Base-by-base conservation (phyloP, 2,329 filamentous ascomycete genomes). In the Cladophialophora chaetospira region DNA sequence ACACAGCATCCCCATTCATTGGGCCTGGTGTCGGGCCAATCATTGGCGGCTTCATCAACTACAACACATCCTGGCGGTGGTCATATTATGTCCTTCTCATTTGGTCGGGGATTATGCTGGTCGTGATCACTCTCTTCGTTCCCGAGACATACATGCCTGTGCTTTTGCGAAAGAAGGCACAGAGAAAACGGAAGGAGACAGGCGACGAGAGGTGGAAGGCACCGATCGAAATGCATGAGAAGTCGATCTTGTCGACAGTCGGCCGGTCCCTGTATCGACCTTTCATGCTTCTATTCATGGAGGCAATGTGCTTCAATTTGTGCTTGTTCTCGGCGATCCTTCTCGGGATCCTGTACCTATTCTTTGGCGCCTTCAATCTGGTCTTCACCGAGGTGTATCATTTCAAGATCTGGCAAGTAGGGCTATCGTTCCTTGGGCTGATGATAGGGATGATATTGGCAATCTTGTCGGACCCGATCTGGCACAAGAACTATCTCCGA, bases 71-170 rank as follows among this genome's bases (percentile, higher is more conserved):
- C 57, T 94, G 89, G 85, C 74, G 87, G 48, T 91, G 87, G 87
- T 88, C 85, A 0, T 89, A 91, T 72, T 94, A 89, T 66, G 78
- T 89, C 2, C 75, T 93, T 57, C 72, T 92, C 53, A 91, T 94
- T 53, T 92, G 88, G 88, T 79, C 83, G 4, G 80, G 77, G 25
- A 70, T 77, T 5, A 73, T 89, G 67, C 76, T 88, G 55, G 66
- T 79, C 3, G 73, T 82, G 58, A 85, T 94, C 54, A 69, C 84
- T 17, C 69, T 88, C 28, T 77, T 89, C 42, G 88, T 93, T 4
- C 89, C 89, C 5, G 89, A 95, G 74, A 94, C 89, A 3, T 94
- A 91, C 70, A 87, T 87, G 62, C 85, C 85, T 2, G 82, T 92
- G 15, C 72, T 91, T 42, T 77, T 94, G 36, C 81, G 85, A 29